Conservation (phyloP, 2,329 filamentous ascomycete genomes). For the Xylariaceae sp. region DNA sequence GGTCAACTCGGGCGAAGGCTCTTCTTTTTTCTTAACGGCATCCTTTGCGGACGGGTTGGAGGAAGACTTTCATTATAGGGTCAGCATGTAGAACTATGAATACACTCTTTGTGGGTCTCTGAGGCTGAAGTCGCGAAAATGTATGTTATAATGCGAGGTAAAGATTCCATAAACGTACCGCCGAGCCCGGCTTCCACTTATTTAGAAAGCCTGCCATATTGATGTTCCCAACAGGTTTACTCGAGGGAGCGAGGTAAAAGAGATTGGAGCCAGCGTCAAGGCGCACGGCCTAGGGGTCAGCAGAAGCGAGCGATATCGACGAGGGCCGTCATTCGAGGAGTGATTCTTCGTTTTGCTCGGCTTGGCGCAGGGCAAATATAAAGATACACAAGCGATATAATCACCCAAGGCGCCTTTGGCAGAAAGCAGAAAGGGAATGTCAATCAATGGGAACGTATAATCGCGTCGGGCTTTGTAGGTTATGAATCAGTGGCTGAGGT, state of each 20-base stretch:
- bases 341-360: constrained; percentile 21
- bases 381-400: constrained; percentile 10
- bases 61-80: constrained; percentile 47
- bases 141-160: constrained; percentile 4
- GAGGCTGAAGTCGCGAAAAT: background rate
- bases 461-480: background rate
- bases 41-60: constrained; percentile 53
- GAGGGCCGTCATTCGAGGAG: constrained; percentile 35
- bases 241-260: constrained; percentile 7
- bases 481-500: background rate
- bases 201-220: constrained; percentile 64
- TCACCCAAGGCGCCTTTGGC: constrained; percentile 16
- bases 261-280: constrained; percentile 33
- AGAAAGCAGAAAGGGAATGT: background rate
- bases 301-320: constrained; percentile 22
- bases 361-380: constrained; percentile 12
- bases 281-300: constrained; percentile 35
- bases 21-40: constrained; percentile 61
- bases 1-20: constrained; percentile 62
- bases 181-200: constrained; percentile 62
- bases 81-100: constrained; percentile 32
- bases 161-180: constrained; percentile 51
- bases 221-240: constrained; percentile 7
- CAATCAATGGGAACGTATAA: background rate
- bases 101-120: background rate